These are phyloP conservation scores for Cubamyces sp. DNA, from an alignment of 768 basidiomycete genomes.

Conservation along the genomic window DNA sequence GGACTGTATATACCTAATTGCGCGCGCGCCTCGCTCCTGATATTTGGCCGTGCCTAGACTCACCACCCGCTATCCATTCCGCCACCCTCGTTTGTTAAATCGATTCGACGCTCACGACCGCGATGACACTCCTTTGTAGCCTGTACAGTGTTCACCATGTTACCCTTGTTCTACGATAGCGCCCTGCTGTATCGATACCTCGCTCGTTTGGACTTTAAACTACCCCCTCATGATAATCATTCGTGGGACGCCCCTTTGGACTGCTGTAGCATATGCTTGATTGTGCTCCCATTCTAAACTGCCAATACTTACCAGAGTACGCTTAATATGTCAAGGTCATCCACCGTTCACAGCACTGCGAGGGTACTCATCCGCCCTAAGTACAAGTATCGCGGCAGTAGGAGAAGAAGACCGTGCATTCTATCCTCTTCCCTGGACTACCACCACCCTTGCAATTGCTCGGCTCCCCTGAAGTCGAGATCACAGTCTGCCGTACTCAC, in stretches of 20 bases:
- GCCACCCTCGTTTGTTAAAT: conserved; percentile 9
- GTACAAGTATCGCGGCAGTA: no score
- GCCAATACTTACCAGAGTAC: not conserved
- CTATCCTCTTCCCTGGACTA: no score
- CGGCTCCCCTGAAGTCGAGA: no score
- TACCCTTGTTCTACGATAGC: not conserved
- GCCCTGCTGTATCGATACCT: conserved; percentile 4
- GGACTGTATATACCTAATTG: not conserved
- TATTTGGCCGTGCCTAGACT: not conserved
- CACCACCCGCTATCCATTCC: no score
- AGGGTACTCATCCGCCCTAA: no score
- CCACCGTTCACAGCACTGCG: no score
- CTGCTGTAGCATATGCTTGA: conserved; percentile 2
- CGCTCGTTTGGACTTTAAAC: conserved; percentile 1
- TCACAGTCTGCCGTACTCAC: no score
- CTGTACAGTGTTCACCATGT: not conserved
- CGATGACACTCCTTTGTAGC: conserved; percentile 18
- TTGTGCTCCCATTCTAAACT: not conserved
- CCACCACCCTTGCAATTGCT: no score
- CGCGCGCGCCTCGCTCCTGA: not conserved
- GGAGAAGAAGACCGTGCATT: no score
- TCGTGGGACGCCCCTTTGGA: not conserved
- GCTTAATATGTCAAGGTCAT: no score
- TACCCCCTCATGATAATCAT: not conserved
- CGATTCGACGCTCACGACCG: conserved; percentile 10